phyloP scores from a whole-genome alignment of 345 rosid genomes.

The Euphorbia pulcherrima region DNA sequence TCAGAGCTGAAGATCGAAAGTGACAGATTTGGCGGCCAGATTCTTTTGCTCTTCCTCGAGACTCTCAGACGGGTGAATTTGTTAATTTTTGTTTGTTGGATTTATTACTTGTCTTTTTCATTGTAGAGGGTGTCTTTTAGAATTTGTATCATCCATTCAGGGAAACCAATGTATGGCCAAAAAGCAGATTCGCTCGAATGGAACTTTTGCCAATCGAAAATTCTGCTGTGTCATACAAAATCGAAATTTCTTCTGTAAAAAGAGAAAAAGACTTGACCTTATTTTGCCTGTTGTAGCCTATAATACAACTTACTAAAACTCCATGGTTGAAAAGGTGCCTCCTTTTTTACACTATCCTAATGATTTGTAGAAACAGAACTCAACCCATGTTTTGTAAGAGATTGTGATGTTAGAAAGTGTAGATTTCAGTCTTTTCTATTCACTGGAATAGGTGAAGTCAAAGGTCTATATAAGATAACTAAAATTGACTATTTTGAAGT shows the following conservation, averaged over 20 bases:
- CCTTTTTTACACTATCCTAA: neutral
- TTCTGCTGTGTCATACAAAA: slow-evolving; percentile 32
- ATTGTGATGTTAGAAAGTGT: neutral
- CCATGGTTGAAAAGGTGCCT: neutral
- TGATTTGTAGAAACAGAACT: neutral
- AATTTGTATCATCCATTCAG: slow-evolving; percentile 36
- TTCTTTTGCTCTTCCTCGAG: slow-evolving; percentile 35
- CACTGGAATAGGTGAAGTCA: too few relatives aligned
- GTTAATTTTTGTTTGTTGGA: slow-evolving; percentile 51
- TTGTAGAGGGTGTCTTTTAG: slow-evolving; percentile 50
- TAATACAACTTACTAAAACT: slow-evolving; percentile 5
- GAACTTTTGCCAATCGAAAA: slow-evolving; percentile 11
- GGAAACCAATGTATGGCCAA: slow-evolving; percentile 22
- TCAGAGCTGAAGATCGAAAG: slow-evolving; percentile 32
- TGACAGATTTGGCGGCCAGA: slow-evolving; percentile 16
- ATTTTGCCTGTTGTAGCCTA: slow-evolving; percentile 19
- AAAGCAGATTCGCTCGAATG: slow-evolving; percentile 33
- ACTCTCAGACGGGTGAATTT: slow-evolving; percentile 43
- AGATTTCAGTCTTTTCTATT: neutral
- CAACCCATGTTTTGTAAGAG: too few relatives aligned
- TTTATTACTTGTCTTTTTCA: slow-evolving; percentile 10
- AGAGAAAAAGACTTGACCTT: slow-evolving; percentile 18
- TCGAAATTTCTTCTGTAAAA: slow-evolving; percentile 33
- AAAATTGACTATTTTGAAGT: neutral
- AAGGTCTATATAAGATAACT: neutral